phyloP scores from a whole-genome alignment of 441 rosid genomes.

The Adansonia rubrostipa region DNA sequence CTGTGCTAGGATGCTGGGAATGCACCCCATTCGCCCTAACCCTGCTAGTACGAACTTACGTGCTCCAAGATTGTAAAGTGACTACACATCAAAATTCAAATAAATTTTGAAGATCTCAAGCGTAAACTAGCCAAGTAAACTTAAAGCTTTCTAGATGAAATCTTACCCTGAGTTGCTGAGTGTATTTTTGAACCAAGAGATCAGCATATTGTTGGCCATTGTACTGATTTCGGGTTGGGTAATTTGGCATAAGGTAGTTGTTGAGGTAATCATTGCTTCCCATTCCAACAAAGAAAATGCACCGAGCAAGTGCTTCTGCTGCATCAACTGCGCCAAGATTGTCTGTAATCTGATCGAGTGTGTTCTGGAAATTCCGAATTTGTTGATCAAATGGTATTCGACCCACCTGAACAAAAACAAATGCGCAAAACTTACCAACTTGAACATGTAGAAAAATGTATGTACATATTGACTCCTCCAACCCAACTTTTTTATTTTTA shows the following conservation, averaged over 20 bases:
- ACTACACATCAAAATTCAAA: constrained; percentile 38
- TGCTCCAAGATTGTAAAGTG: constrained; percentile 83
- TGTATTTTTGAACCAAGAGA: constrained; percentile 67
- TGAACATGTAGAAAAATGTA: not conserved
- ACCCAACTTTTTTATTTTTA: not conserved
- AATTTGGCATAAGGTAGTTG: constrained; percentile 94
- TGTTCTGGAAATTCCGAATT: constrained; percentile 73
- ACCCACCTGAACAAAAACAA: constrained; percentile 58
- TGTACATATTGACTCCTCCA: not conserved
- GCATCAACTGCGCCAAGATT: constrained; percentile 60
- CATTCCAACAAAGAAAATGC: constrained; percentile 88
- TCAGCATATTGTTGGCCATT: constrained; percentile 75
- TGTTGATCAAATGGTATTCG: constrained; percentile 87
- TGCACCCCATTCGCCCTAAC: constrained; percentile 90
- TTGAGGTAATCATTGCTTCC: constrained; percentile 96
- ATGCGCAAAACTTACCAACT: not conserved
- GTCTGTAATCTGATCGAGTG: constrained; percentile 65
- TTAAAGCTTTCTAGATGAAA: not conserved
- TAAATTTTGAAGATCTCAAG: not conserved
- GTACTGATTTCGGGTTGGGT: constrained; percentile 65
- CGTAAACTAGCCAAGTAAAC: not conserved
- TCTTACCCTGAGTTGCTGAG: constrained; percentile 65
- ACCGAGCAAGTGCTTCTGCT: constrained; percentile 50
- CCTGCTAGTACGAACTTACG: constrained; percentile 80
- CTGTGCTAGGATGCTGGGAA: constrained; percentile 87